Conservation (phyloP, 768 basidiomycete species). For the Russula sp. region DNA sequence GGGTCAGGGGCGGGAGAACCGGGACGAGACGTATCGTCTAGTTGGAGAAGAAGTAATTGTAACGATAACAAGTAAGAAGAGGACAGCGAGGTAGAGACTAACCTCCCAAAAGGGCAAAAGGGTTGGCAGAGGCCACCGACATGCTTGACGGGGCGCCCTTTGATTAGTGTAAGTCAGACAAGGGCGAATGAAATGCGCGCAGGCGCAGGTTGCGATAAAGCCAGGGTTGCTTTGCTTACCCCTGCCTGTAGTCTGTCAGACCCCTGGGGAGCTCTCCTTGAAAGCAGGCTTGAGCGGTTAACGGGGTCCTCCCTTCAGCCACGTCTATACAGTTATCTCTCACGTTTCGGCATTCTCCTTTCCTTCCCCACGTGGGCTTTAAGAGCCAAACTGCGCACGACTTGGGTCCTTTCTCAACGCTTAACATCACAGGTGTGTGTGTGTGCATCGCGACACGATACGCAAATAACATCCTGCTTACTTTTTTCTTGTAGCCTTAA, state of each 20-base stretch:
- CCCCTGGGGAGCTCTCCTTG: conserved; percentile 4
- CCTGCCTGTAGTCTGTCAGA: not conserved
- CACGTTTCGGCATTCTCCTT: conserved; percentile 17
- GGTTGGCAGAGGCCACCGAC: conserved; percentile 89
- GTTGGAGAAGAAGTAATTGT: conserved; percentile 6
- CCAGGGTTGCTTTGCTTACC: not conserved
- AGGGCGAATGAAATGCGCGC: not conserved
- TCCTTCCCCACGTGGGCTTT: conserved; percentile 18
- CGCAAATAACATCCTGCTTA: conserved; percentile 17
- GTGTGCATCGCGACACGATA: not conserved
- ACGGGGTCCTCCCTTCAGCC: conserved; percentile 23
- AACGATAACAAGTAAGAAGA: not conserved
- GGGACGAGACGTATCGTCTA: conserved; percentile 47
- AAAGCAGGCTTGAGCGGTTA: not conserved
- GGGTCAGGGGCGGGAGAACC: conserved; percentile 38
- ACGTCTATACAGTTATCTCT: conserved; percentile 33
- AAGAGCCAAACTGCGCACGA: conserved; percentile 4
- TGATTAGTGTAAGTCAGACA: conserved; percentile 24
- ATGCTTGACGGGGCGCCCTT: conserved; percentile 68
- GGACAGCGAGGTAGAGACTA: conserved; percentile 27
- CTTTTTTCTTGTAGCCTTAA: conserved; percentile 41
- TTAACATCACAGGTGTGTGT: conserved; percentile 55
- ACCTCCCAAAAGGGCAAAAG: conserved; percentile 81
- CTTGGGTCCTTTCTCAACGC: conserved; percentile 37
- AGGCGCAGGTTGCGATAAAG: conserved; percentile 6